Evolutionary conservation across 1,284 basidiomycete genomes (phyloP).

Genomic region (Ustilago tritici): DNA sequence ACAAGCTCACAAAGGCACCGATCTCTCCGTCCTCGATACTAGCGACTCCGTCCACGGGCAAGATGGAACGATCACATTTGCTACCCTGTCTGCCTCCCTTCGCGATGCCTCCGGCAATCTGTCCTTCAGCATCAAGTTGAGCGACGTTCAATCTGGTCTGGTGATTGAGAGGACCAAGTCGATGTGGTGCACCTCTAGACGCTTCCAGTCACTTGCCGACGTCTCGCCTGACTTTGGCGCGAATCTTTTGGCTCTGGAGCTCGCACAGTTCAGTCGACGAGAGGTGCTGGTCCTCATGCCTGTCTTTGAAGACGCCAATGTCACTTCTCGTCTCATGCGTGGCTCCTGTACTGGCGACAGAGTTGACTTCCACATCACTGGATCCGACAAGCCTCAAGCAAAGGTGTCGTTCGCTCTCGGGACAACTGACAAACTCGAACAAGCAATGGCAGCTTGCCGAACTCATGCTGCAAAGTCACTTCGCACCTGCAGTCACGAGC

Average conservation of each 20-base stretch:
- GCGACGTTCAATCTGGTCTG: constrained; percentile 26
- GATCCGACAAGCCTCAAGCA: neutral
- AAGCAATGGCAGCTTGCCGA: constrained; percentile 30
- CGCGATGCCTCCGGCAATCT: neutral
- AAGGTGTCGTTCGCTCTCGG: constrained; percentile 32
- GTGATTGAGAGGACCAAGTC: constrained; percentile 51
- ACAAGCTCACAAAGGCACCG: constrained; percentile 12
- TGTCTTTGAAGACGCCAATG: constrained; percentile 14
- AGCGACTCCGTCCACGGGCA: neutral
- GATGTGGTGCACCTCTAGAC: constrained; percentile 48
- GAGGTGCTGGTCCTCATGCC: constrained; percentile 34
- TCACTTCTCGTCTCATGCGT: constrained; percentile 19
- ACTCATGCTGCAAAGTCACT: constrained; percentile 23
- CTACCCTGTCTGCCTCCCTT: constrained; percentile 3
- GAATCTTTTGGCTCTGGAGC: constrained; percentile 31
- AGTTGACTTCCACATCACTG: constrained; percentile 16
- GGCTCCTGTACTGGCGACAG: constrained; percentile 6
- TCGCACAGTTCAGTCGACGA: constrained; percentile 11
- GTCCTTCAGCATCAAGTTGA: constrained; percentile 27
- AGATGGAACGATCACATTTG: constrained; percentile 5
- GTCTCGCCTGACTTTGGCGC: constrained; percentile 30
- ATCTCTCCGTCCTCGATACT: constrained; percentile 5
- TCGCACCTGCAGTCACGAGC: constrained; percentile 26
- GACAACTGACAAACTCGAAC: constrained; percentile 8
- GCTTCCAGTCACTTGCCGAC: constrained; percentile 23